Evolutionary conservation across 2,329 filamentous ascomycete species (phyloP), one percentile per base, ranked within the genome.

Genomic region (Lachnellula occidentalis): DNA sequence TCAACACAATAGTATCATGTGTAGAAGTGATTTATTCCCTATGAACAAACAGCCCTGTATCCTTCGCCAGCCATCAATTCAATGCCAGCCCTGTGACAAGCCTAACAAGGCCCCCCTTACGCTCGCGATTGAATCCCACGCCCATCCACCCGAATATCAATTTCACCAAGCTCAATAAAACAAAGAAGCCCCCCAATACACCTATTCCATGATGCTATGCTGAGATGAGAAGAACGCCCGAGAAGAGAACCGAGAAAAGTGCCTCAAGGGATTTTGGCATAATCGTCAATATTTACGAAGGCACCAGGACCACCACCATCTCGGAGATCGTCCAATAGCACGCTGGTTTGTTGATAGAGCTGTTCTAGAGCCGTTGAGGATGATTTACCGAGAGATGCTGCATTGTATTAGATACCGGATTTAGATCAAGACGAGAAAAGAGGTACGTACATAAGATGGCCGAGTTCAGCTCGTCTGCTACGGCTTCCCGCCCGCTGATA

Each of bases 391-490:
- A 96, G 78, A 0, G 90, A 95, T 42, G 90, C 92, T 96, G 64
- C 50, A 19, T 19, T 6, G 8, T 34, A 63, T 73, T 63, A 72
- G 66, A 24, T 22, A 5, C 9, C 41, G 4, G 15, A 1, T 19
- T 41, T n/a, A 41, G 12, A 41, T 4, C 2, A 39, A 19, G 41
- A 15, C 12, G 11, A 4, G 31, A 22, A 11, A 39, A 41, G 21
- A 46, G 22, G 55, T 43, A 57, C 62, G 53, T 52, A 78, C 85
- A 74, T 75, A 99, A 72, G 64, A 99, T 96, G 46, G 90, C 92
- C 57, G 90, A 89, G 71, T 97, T 97, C 54, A 99, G 76, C 70
- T 96, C 92, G 73, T 99, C 94, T 8, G 92, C 92, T 41, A 97
- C 90, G 17, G 83, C 78, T 17, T 85, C 82, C 43, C 94, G 78